Base-by-base conservation (phyloP, 805 yeast genomes). In the Zygoascus bituminiphila region DNA sequence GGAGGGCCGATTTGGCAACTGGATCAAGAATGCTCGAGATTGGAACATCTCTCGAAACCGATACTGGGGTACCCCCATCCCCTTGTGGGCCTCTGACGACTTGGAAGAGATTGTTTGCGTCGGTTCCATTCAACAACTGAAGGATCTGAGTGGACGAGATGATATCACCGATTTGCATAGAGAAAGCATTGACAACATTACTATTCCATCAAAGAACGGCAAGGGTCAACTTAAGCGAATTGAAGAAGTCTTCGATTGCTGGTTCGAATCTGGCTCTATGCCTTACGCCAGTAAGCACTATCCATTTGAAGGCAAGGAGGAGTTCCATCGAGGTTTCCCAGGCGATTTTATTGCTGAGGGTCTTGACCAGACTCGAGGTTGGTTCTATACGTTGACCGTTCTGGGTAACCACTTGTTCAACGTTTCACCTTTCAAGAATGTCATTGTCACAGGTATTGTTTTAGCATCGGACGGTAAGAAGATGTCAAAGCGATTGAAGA, bases 191-290 rank as follows among this genome's bases (percentile, higher is more conserved):
- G 99, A 93, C 64, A 74, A 82, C 53, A 80, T 93, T 64, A 88
- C 96, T 53, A 93, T 93, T 61, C 98, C 97, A 50, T 89, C 98
- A 5, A 75, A 81, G 62, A 67, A 76, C 63, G 98, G 98, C 59
- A 88, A 88, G 66, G 96, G 97, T 57, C 72, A 64, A 20, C 78
- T 93, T 69, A 84, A 71, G 66, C 84, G 99, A 76, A 77, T 93
- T 52, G 98, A 91, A 65, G 98, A 93, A 70, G 99, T 93, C 42
- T 93, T 93, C 64, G 99, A 93, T 73, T 93, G 99, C 75, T 93
- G 99, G 99, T 93, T 93, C 64, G 99, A 93, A 74, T 88, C 96
- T 17, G 99, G 99, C 57, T 83, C 96, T 45, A 93, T 93, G 99
- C 98, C 99, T 54, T 93, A 84, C 60, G 98, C 97, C 47, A 84